Base-by-base conservation (phyloP, 768 basidiomycete species). In the Trametes maxima region DNA sequence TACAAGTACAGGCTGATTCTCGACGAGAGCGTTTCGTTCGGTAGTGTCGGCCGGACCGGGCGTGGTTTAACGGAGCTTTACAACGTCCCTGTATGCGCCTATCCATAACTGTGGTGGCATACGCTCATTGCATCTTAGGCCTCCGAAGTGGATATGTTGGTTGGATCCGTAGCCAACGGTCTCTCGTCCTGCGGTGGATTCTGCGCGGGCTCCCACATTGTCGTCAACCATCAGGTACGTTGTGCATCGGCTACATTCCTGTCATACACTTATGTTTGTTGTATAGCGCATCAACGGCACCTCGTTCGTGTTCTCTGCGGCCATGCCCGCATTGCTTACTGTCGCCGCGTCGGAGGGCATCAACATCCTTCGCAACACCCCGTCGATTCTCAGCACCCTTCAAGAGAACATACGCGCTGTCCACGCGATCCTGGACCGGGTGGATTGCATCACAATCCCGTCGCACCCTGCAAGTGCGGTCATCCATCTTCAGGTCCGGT, bases 1-100 rank as follows among this genome's bases (percentile, higher is more conserved):
- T 92, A 93, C 84, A 98, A 98, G 75, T 98, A 95, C 73, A 87
- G 97, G 13, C 78, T 98, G 55, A 90, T 98, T 57, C 82, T 98
- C 14, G 97, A 99, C 72, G 97, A 99, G 74, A 88, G 85, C 60
- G 85, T 92, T 67, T 98, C 96, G 0, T 96, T 99, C 70, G 97
- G 97, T 36, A 83, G 89, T 39, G 87, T 98, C 16, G 97, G 96
- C 14, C 79, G 92, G 45, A 96, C 95, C 24, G 97, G 97, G 39
- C 90, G 95, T 54, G 97, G 97, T 40, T 77, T 98, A 52, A 98
- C 97, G 0, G 96, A 99, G 70, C 77, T 97, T 19, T 98, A 92
- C 76, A 94, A 95, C 60, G 89, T 98, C 52, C 89, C 94, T 0
- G 95, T 94, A 75, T 75, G 60, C 62, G 8, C 36, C 17, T 19